Evolutionary conservation across 352 stramenopile genomes (phyloP).

Genomic region (Phytopythium cucurbitacearum): DNA sequence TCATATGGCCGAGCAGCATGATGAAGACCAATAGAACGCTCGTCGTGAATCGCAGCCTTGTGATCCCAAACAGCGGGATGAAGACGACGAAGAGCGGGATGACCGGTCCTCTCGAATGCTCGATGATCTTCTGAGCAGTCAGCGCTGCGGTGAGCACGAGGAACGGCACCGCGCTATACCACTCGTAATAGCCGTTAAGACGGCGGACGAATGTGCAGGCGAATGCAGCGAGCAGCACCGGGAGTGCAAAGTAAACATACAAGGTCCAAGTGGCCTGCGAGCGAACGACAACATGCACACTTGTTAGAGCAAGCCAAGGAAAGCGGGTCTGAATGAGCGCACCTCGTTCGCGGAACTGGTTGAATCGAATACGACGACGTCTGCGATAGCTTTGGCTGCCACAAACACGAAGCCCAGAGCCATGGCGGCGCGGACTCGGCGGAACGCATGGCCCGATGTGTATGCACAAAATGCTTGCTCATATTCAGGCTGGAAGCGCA

Average conservation of each 20-base stretch:
- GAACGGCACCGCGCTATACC: slow-evolving; percentile 29
- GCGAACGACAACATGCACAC: background rate
- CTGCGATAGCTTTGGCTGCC: slow-evolving; percentile 20
- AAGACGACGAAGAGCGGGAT: slow-evolving; percentile 37
- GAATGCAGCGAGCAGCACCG: slow-evolving; percentile 10
- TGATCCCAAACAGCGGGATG: slow-evolving; percentile 38
- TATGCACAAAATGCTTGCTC: slow-evolving; percentile 22
- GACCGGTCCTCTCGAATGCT: slow-evolving; percentile 21
- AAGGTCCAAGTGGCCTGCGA: slow-evolving; percentile 16
- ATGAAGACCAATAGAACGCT: slow-evolving; percentile 20
- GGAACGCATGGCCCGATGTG: slow-evolving; percentile 22
- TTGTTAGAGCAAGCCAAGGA: background rate
- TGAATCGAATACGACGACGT: slow-evolving; percentile 4
- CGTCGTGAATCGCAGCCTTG: slow-evolving; percentile 33
- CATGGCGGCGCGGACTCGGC: slow-evolving; percentile 30
- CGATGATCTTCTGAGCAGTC: slow-evolving; percentile 30
- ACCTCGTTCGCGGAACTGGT: background rate
- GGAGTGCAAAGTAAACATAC: slow-evolving; percentile 15
- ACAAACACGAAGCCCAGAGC: slow-evolving; percentile 24
- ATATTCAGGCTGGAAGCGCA: slow-evolving; percentile 29
- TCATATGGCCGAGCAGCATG: slow-evolving; percentile 18
- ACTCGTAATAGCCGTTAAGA: slow-evolving; percentile 22
- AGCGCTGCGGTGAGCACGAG: slow-evolving; percentile 20
- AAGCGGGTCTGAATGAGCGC: background rate
- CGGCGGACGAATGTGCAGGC: slow-evolving; percentile 15